Evolutionary conservation across 768 basidiomycete species (phyloP).

Genomic region (Russula sp.): DNA sequence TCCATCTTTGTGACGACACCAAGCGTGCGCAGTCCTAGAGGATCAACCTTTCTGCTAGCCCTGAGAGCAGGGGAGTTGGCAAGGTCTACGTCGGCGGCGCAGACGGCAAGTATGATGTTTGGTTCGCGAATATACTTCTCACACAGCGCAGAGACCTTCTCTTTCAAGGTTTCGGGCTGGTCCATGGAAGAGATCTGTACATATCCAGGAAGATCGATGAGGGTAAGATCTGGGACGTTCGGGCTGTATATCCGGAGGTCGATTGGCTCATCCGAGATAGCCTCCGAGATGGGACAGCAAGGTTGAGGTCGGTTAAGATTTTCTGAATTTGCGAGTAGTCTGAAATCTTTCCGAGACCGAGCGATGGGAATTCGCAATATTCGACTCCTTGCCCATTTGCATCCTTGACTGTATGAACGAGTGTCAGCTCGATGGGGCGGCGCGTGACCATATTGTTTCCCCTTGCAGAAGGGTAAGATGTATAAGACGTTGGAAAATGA

Average conservation of each 20-base stretch:
- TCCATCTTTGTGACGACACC: conserved; percentile 99
- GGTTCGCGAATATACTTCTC: conserved; percentile 99
- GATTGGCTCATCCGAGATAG: conserved; percentile 92
- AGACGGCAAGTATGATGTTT: conserved; percentile 99
- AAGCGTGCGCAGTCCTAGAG: conserved; percentile 90
- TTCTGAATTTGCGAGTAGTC: conserved; percentile 91
- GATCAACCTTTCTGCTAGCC: conserved; percentile 92
- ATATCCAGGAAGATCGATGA: conserved; percentile 97
- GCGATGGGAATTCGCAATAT: conserved; percentile 91
- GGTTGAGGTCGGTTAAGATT: conserved; percentile 90
- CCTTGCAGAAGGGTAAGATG: conserved; percentile 43
- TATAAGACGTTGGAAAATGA: background rate
- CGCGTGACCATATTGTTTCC: conserved; percentile 99
- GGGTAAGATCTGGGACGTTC: conserved; percentile 92
- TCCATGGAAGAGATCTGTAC: conserved; percentile 93
- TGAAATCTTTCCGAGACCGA: conserved; percentile 85
- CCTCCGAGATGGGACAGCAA: conserved; percentile 86
- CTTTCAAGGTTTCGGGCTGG: conserved; percentile 91
- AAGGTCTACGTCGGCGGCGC: conserved; percentile 96
- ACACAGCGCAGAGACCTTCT: conserved; percentile 85
- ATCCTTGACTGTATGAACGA: conserved; percentile 80
- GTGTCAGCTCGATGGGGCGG: conserved; percentile 94
- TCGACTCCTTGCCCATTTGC: conserved; percentile 59
- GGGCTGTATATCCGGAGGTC: conserved; percentile 96
- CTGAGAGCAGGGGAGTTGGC: conserved; percentile 96